A percentile compares a stretch with the other conserved stretches of the same genome.
phyloP scores from a whole-genome alignment of 805 yeast species.

The Kurtzmaniella cleridarum region DNA sequence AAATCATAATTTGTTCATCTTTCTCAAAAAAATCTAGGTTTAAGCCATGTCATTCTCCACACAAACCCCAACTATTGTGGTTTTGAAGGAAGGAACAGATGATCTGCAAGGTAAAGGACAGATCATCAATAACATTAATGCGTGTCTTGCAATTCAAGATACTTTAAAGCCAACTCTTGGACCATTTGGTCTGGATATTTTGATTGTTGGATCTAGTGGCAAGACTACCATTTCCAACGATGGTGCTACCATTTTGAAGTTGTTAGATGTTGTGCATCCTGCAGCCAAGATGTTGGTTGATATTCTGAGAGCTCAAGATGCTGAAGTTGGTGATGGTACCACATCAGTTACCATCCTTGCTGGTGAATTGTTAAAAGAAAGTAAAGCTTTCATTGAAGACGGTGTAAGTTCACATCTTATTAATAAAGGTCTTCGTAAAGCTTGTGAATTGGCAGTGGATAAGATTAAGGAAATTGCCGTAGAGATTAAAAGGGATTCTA shows the following conservation, averaged over 20 bases:
- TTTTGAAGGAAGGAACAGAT: slow-evolving; percentile 96
- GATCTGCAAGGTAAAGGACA: slow-evolving; percentile 96
- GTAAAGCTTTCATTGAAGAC: slow-evolving; percentile 88
- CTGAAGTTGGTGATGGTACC: slow-evolving; percentile 98
- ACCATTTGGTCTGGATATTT: slow-evolving; percentile 93
- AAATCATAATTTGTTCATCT: too few species aligned
- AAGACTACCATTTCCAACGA: slow-evolving; percentile 95
- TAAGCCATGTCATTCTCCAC: slow-evolving; percentile 74
- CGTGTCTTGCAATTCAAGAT: slow-evolving; percentile 95
- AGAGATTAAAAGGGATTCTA: slow-evolving; percentile 51
- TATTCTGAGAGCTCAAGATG: slow-evolving; percentile 93
- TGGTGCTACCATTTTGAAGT: slow-evolving; percentile 92
- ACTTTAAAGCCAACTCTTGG: slow-evolving; percentile 93
- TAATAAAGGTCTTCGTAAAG: slow-evolving; percentile 80
- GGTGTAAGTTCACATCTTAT: slow-evolving; percentile 90
- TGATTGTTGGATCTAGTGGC: slow-evolving; percentile 78
- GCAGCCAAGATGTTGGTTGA: slow-evolving; percentile 96
- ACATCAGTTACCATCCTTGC: slow-evolving; percentile 94
- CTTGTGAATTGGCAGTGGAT: slow-evolving; percentile 69
- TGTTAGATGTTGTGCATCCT: slow-evolving; percentile 94
- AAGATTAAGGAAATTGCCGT: slow-evolving; percentile 73
- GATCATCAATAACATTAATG: slow-evolving; percentile 90
- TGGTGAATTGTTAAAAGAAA: slow-evolving; percentile 89
- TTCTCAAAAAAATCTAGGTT: not conserved
- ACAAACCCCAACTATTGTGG: slow-evolving; percentile 97